A percentile compares a stretch with the other conserved stretches of the same genome.
Evolutionary conservation across 139 green algal genomes (phyloP).

Genomic region (Bryopsis sp.): DNA sequence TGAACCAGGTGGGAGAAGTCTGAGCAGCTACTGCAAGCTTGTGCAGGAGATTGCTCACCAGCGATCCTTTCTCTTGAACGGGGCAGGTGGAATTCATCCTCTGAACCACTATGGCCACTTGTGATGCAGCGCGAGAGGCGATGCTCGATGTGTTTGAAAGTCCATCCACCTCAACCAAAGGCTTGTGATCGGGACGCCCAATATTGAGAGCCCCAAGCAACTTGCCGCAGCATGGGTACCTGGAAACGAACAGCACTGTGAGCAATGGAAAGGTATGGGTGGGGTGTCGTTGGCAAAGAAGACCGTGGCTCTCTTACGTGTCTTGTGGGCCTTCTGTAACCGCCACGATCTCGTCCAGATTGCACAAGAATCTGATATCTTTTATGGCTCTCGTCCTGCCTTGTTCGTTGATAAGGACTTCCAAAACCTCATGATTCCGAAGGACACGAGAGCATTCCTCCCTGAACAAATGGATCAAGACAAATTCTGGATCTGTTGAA

Average conservation of each 20-base stretch:
- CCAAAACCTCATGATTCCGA: not conserved
- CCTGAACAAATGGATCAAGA: not conserved
- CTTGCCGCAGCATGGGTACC: not conserved
- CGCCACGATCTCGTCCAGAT: constrained; percentile 9
- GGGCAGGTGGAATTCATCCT: constrained; percentile 1
- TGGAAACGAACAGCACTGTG: not conserved
- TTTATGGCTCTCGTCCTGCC: not conserved
- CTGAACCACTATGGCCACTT: constrained; percentile 4
- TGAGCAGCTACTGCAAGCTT: no score
- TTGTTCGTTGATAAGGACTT: constrained; percentile 7
- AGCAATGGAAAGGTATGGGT: not conserved
- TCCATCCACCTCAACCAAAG: not conserved
- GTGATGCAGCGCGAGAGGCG: not conserved
- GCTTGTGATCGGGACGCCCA: constrained; percentile 7
- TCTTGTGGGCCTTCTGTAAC: not conserved
- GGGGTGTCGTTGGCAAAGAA: not conserved
- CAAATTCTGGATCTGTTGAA: no score
- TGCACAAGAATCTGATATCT: not conserved
- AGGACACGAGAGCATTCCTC: constrained; percentile 3
- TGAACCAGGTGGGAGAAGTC: no score
- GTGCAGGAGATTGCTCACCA: not conserved
- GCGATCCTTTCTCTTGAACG: not conserved
- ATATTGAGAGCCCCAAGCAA: constrained; percentile 2
- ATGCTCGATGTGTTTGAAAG: no score
- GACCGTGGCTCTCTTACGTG: constrained; percentile 1